Evolutionary conservation across 805 yeast species (phyloP).

Genomic region (Metschnikowia corniflorae): DNA sequence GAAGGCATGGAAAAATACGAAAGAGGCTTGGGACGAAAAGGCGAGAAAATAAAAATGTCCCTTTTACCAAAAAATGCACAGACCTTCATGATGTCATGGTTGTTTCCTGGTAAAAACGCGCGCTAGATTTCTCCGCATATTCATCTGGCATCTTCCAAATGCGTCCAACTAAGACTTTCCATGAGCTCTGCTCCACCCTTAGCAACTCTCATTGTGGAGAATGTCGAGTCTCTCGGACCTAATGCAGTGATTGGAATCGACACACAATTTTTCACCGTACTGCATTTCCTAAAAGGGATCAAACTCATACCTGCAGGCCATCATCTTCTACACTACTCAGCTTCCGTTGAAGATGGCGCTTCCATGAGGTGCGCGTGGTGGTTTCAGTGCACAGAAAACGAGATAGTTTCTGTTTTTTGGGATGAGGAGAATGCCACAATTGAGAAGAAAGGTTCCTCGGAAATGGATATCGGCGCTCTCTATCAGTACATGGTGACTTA

Average conservation of each 20-base stretch:
- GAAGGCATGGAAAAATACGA: no score
- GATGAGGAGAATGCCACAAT: constrained; percentile 14
- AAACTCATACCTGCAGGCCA: constrained; percentile 48
- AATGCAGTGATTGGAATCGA: constrained; percentile 43
- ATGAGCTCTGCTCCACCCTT: constrained; percentile 21
- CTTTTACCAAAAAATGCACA: no score
- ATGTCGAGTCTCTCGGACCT: constrained; percentile 14
- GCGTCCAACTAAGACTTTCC: no score
- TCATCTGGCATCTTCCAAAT: no score
- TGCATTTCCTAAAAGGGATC: constrained; percentile 44
- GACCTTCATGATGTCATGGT: no score
- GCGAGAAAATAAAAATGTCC: no score
- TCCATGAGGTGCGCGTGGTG: constrained; percentile 37
- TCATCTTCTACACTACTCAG: constrained; percentile 52
- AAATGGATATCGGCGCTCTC: constrained; percentile 23
- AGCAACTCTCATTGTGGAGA: constrained; percentile 20
- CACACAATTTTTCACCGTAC: constrained; percentile 44
- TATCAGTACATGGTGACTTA: constrained; percentile 37
- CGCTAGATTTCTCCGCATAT: no score
- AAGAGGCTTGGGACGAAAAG: no score
- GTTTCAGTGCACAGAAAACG: constrained; percentile 35
- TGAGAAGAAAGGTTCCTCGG: constrained; percentile 18
- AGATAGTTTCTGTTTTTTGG: constrained; percentile 37
- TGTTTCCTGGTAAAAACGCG: no score
- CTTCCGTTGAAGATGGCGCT: constrained; percentile 12